phyloP scores from a whole-genome alignment of 2,329 filamentous ascomycete genomes.

The Fusarium luffae region DNA sequence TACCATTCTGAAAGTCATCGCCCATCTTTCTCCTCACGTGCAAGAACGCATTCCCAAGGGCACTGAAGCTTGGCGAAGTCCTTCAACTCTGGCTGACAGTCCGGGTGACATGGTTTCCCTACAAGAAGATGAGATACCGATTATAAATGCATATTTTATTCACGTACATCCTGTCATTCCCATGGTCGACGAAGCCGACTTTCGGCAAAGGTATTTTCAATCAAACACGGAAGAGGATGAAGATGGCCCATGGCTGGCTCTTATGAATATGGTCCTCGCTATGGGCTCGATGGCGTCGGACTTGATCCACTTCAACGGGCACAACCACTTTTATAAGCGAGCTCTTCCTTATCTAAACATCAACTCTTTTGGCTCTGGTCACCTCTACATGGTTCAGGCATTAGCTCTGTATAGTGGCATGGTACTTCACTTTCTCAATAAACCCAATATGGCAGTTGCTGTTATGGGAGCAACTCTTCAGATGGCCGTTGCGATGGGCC shows the following conservation, averaged over 20 bases:
- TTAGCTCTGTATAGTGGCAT: constrained; percentile 78
- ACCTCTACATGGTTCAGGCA: constrained; percentile 75
- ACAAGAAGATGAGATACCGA: not conserved
- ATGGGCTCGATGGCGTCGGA: constrained; percentile 77
- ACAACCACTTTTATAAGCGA: constrained; percentile 68
- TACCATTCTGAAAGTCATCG: constrained; percentile 57
- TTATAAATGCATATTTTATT: constrained; percentile 74
- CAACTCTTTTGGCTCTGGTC: constrained; percentile 69
- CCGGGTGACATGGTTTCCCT: not conserved
- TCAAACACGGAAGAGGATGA: constrained; percentile 65
- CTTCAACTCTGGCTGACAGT: not conserved
- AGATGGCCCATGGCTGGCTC: constrained; percentile 69
- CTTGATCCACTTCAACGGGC: constrained; percentile 68
- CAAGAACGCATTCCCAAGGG: constrained; percentile 53
- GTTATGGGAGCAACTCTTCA: constrained; percentile 76
- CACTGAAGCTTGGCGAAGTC: constrained; percentile 1
- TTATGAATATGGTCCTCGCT: constrained; percentile 81
- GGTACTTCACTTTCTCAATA: constrained; percentile 80
- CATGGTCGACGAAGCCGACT: constrained; percentile 77
- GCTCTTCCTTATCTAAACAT: constrained; percentile 74
- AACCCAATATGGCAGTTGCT: constrained; percentile 80
- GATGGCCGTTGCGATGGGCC: constrained; percentile 76
- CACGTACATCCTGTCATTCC: constrained; percentile 78
- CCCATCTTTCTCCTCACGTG: constrained; percentile 58
- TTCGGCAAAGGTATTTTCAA: constrained; percentile 53